These are phyloP conservation scores for Alternaria longipes DNA, from an alignment of 2,329 filamentous ascomycete genomes.

Conservation along the genomic window DNA sequence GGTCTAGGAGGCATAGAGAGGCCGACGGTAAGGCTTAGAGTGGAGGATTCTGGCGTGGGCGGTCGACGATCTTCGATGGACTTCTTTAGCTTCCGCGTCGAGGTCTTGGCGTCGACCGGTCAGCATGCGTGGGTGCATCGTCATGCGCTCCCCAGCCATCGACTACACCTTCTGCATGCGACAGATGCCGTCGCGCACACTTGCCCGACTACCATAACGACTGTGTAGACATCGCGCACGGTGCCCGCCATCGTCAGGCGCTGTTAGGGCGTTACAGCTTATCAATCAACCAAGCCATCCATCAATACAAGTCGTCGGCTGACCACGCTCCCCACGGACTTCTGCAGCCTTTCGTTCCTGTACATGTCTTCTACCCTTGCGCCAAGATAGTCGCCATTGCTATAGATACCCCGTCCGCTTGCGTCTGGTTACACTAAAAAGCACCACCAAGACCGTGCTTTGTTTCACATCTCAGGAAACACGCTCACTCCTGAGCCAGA, in stretches of 20 bases:
- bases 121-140: conserved; percentile 19
- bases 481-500: conserved; percentile 18
- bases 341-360: conserved; percentile 30
- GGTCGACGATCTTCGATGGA: conserved; percentile 38
- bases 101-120: conserved; percentile 18
- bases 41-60: conserved; percentile 8
- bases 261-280: conserved; percentile 10
- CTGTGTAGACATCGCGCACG: conserved; percentile 25
- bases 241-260: conserved; percentile 11
- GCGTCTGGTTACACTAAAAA: conserved; percentile 31
- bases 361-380: conserved; percentile 31
- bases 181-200: conserved; percentile 21
- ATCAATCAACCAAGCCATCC: conserved; percentile 16
- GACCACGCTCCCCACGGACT: conserved; percentile 14
- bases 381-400: conserved; percentile 18
- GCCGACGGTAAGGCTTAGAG: conserved; percentile 25
- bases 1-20: too few species aligned
- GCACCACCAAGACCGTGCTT: conserved; percentile 39
- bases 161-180: conserved; percentile 17
- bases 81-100: conserved; percentile 27
- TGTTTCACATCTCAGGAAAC: conserved; percentile 38
- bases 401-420: conserved; percentile 24
- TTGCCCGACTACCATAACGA: conserved; percentile 13
- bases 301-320: conserved; percentile 12
- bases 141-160: conserved; percentile 34